Evolutionary conservation across 2,329 filamentous ascomycete species (phyloP).

Genomic region (Cercospora sesami): DNA sequence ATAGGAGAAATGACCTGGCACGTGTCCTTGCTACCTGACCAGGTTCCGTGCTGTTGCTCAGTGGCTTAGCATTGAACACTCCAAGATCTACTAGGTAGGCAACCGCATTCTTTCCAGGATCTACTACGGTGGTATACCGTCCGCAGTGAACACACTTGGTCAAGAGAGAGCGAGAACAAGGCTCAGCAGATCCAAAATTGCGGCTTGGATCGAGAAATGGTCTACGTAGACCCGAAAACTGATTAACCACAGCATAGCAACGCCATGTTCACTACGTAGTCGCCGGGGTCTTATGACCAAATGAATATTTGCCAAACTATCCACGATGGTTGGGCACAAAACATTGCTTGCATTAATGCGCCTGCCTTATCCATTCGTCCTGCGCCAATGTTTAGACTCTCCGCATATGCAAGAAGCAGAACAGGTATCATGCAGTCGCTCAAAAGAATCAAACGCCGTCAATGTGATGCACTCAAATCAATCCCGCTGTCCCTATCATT

Average conservation of each 20-base stretch:
- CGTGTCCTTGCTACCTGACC: not conserved
- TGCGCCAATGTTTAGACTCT: not conserved
- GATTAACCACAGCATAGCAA: not conserved
- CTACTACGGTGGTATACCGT: not conserved
- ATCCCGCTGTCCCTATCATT: not conserved
- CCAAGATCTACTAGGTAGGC: not conserved
- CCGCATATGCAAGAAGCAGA: not conserved
- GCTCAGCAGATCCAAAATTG: not conserved
- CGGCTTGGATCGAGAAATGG: not conserved
- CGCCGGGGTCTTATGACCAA: not conserved
- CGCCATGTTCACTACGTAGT: not conserved
- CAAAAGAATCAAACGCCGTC: not conserved
- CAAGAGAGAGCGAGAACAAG: not conserved
- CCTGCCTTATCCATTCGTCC: not conserved
- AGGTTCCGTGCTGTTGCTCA: not conserved
- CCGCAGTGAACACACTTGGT: not conserved
- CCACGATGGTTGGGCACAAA: not conserved
- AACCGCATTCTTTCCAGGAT: constrained; percentile 2
- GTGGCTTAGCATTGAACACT: not conserved
- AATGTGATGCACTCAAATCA: not conserved
- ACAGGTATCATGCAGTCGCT: constrained; percentile 16
- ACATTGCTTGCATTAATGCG: not conserved
- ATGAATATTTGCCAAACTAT: not conserved
- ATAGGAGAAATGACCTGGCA: not conserved
- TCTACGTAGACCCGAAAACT: not conserved